A percentile compares a stretch with the other conserved stretches of the same genome.
Conservation (phyloP, 345 rosid genomes). For the Xanthoceras sorbifolium region DNA sequence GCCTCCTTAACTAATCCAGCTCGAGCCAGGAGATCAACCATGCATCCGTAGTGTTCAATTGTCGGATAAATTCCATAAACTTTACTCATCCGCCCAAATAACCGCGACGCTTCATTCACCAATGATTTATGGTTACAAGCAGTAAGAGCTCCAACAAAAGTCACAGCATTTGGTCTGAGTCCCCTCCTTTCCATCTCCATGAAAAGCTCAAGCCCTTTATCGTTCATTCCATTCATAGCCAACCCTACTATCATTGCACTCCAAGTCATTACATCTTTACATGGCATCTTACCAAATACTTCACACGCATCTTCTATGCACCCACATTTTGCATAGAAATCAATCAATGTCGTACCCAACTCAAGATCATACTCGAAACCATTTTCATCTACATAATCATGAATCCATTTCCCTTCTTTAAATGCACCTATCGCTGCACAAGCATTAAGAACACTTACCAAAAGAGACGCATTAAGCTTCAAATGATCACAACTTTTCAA, state of each 20-base stretch:
- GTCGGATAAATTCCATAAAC: slow-evolving; percentile 30
- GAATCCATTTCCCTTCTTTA: slow-evolving; percentile 39
- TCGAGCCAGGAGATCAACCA: slow-evolving; percentile 44
- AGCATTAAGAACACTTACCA: slow-evolving; percentile 40
- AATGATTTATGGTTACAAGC: slow-evolving; percentile 34
- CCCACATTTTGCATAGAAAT: slow-evolving; percentile 40
- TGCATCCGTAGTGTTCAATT: slow-evolving; percentile 43
- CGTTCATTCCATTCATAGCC: slow-evolving; percentile 34
- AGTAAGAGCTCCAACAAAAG: slow-evolving; percentile 36
- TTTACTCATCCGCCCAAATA: slow-evolving; percentile 38
- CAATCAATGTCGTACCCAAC: slow-evolving; percentile 33
- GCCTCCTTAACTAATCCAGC: slow-evolving; percentile 34
- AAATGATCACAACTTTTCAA: slow-evolving; percentile 7
- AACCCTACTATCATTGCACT: slow-evolving; percentile 39
- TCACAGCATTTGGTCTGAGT: slow-evolving; percentile 34
- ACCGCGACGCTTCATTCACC: slow-evolving; percentile 33
- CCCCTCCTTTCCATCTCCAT: slow-evolving; percentile 35
- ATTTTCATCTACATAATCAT: slow-evolving; percentile 24
- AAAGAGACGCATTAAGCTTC: slow-evolving; percentile 26
- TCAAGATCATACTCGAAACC: slow-evolving; percentile 25
- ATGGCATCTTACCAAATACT: slow-evolving; percentile 27
- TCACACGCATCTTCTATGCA: slow-evolving; percentile 22
- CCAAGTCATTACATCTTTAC: slow-evolving; percentile 40
- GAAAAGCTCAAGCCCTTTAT: slow-evolving; percentile 27
- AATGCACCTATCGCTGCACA: slow-evolving; percentile 31